Percentiles rank a stretch among this genome's conserved stretches.
Conservation (phyloP, 2,329 filamentous ascomycete species). For the Calonectria honghensis region DNA sequence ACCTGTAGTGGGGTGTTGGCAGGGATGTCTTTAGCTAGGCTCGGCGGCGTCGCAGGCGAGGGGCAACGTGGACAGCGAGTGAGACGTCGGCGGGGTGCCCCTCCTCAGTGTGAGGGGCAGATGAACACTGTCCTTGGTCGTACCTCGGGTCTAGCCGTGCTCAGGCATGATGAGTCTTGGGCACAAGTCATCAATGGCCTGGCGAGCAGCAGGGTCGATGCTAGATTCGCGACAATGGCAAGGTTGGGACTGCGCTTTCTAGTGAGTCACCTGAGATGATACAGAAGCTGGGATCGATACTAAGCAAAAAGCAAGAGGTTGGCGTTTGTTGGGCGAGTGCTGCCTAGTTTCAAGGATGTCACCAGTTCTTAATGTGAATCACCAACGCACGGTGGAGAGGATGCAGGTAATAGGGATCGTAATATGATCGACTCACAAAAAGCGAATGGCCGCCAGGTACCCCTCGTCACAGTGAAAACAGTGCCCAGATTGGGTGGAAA, state of each 20-base stretch:
- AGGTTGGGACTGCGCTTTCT: conserved; percentile 3
- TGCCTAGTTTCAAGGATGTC: conserved; percentile 27
- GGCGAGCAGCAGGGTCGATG: neutral
- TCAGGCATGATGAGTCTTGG: neutral
- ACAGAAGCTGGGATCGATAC: neutral
- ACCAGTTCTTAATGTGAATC: conserved; percentile 24
- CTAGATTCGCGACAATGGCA: neutral
- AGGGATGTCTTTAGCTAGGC: conserved; percentile 18
- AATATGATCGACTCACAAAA: conserved; percentile 23
- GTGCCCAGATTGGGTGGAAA: conserved; percentile 6
- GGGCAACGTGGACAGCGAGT: conserved; percentile 50
- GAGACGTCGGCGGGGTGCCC: conserved; percentile 37
- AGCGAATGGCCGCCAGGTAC: conserved; percentile 7
- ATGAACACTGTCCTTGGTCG: conserved; percentile 13
- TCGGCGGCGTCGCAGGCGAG: conserved; percentile 33
- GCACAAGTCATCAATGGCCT: conserved; percentile 21
- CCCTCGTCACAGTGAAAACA: conserved; percentile 33
- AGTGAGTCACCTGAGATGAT: conserved; percentile 28
- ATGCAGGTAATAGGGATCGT: conserved; percentile 23
- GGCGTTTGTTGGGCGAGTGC: conserved; percentile 27
- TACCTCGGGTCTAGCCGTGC: neutral
- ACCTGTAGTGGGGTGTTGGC: conserved; percentile 41
- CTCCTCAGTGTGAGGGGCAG: conserved; percentile 28
- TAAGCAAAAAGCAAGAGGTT: conserved; percentile 14
- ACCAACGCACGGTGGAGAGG: conserved; percentile 23